Conservation (phyloP, 305 asterid genomes). For the Fraxinus angustifolia region DNA sequence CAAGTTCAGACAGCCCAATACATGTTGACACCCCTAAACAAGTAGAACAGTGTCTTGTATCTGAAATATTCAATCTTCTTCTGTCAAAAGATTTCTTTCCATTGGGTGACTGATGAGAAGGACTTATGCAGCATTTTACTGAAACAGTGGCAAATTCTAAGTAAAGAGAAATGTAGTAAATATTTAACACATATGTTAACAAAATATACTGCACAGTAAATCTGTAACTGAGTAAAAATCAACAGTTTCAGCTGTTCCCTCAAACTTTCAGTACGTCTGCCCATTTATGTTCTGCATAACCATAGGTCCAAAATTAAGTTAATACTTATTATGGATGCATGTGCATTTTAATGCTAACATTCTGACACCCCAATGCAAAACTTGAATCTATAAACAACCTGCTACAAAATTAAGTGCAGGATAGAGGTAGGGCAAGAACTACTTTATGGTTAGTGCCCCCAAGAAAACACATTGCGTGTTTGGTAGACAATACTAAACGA, state of each 20-base stretch:
- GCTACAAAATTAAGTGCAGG: not conserved
- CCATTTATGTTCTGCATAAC: no score
- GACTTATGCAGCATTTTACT: not conserved
- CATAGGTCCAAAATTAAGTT: no score
- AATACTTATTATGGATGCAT: no score
- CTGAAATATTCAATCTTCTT: not conserved
- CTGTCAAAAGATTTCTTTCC: not conserved
- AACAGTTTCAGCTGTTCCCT: no score
- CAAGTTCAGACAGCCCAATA: not conserved
- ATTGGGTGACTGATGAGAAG: not conserved
- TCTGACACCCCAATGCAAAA: no score
- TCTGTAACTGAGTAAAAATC: no score
- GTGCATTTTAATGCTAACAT: no score
- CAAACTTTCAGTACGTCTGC: no score
- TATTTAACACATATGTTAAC: not conserved
- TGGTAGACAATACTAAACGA: not conserved
- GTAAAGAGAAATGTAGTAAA: not conserved
- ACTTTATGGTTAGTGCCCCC: not conserved
- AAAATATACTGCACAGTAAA: no score
- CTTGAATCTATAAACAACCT: not conserved
- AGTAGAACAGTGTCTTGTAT: not conserved
- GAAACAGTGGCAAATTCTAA: not conserved
- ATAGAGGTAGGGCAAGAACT: not conserved
- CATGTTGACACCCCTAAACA: not conserved
- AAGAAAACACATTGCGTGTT: not conserved